Evolutionary conservation across 176 grass and related monocot genomes (phyloP), one percentile per base, ranked within the genome.

Genomic region (Paspalum vaginatum): DNA sequence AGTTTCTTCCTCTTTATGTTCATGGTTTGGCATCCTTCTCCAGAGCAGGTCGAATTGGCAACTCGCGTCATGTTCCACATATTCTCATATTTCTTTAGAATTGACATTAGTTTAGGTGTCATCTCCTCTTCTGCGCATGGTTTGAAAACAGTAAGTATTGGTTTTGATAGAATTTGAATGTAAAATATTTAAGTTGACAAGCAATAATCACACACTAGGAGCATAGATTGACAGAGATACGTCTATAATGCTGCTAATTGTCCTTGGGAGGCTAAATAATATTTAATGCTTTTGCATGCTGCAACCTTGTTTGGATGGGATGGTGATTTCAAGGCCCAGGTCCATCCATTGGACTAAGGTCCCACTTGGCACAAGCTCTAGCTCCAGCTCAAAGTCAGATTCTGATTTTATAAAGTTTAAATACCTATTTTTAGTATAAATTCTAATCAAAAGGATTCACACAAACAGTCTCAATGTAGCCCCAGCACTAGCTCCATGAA

Each of bases 1-100:
- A 93, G 66, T 79, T 60, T 87, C 74, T 83, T 93, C 74, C 78
- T 79, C 64, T 82, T 80, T 9, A 73, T 64, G 15, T 72, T 81
- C 70, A 82, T 60, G 38, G 26, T 15, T 65, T 60, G 77, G 14
- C 42, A 18, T 58, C 84, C 65, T 64, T 82, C 21, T 70, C 65
- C 80, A 63, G 81, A 87, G 47, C 18, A 52, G 21, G 52, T 75
- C 52, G 67, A 25, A 81, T 45, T 51, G 16, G 9, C 59, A 56
- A 51, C 41, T 42, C 70, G 54, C 12, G 45, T 81, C 75, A 50
- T 49, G 67, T 80, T 63, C 57, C 61, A 85, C 68, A 48, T 47
- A 59, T 68, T 50, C 53, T 60, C 80, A 37, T 77, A 85, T 39
- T 54, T 82, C 60, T 88, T 65, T 16, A 77, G 54, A 74, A 88